Evolutionary conservation across 495 filamentous ascomycete species (phyloP).

Genomic region (Rusavskia elegans): DNA sequence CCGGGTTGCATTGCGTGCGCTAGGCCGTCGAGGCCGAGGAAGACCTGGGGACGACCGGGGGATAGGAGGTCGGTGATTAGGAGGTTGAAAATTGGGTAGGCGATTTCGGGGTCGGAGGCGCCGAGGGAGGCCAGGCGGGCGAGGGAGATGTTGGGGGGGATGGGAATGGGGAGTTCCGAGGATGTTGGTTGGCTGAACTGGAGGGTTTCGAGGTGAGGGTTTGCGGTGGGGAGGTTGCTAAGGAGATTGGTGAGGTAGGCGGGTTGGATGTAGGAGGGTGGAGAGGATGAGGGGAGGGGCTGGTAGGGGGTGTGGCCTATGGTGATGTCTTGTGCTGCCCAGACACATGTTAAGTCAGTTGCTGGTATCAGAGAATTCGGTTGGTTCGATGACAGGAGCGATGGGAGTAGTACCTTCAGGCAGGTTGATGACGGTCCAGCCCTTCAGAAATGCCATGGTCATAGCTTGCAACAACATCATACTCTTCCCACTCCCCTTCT

Average conservation of each 20-base stretch:
- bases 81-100: conserved; percentile 69
- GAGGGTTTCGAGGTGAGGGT: conserved; percentile 45
- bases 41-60: conserved; percentile 53
- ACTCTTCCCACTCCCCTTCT: conserved; percentile 66
- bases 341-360: not conserved
- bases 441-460: conserved; percentile 63
- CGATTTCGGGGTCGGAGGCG: conserved; percentile 52
- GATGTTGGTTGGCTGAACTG: conserved; percentile 35
- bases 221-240: conserved; percentile 52
- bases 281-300: conserved; percentile 40
- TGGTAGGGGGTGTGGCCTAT: conserved; percentile 66
- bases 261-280: conserved; percentile 59
- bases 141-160: conserved; percentile 43
- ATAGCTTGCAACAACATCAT: conserved; percentile 72
- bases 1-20: conserved; percentile 57
- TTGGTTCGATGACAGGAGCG: not conserved
- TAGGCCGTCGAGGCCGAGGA: conserved; percentile 66
- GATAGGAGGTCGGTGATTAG: conserved; percentile 63
- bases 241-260: conserved; percentile 59
- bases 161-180: conserved; percentile 36
- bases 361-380: too few species aligned
- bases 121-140: conserved; percentile 52
- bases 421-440: conserved; percentile 78
- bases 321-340: conserved; percentile 61
- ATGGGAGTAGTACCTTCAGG: conserved; percentile 56